These are phyloP conservation scores for Ceratocystis cubensis DNA, from an alignment of 2,329 filamentous ascomycete genomes.

Conservation along the genomic window DNA sequence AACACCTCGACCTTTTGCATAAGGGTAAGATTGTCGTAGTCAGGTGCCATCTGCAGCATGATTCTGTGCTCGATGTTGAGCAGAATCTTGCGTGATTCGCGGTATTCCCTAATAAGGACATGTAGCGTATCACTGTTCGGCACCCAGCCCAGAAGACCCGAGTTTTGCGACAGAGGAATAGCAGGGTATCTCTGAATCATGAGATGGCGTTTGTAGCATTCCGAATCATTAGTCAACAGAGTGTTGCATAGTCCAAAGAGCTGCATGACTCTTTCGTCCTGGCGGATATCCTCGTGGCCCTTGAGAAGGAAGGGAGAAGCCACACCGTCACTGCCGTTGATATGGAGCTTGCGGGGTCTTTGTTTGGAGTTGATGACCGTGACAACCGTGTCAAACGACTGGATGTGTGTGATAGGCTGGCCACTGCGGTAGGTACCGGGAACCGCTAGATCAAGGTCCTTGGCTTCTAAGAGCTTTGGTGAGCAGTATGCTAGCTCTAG, in stretches of 20 bases:
- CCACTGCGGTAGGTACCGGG: slow-evolving; percentile 84
- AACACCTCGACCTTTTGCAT: slow-evolving; percentile 99
- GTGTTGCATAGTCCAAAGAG: slow-evolving; percentile 97
- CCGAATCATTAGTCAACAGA: slow-evolving; percentile 79
- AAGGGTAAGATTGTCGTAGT: slow-evolving; percentile 94
- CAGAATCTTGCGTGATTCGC: slow-evolving; percentile 90
- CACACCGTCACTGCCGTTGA: slow-evolving; percentile 78
- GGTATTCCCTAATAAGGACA: slow-evolving; percentile 91
- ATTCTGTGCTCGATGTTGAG: slow-evolving; percentile 99
- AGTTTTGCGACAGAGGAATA: slow-evolving; percentile 94
- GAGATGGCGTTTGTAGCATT: slow-evolving; percentile 93
- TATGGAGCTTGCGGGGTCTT: slow-evolving; percentile 74
- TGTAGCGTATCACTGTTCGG: slow-evolving; percentile 96
- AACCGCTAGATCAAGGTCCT: slow-evolving; percentile 83
- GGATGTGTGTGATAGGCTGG: slow-evolving; percentile 66
- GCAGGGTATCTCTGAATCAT: slow-evolving; percentile 92
- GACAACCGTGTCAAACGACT: slow-evolving; percentile 79
- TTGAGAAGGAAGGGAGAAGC: slow-evolving; percentile 86
- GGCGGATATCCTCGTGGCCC: slow-evolving; percentile 97
- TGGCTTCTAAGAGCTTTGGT: slow-evolving; percentile 74
- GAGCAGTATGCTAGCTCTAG: slow-evolving; percentile 95
- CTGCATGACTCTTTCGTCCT: slow-evolving; percentile 99
- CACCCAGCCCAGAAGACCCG: slow-evolving; percentile 89
- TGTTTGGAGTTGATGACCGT: slow-evolving; percentile 96
- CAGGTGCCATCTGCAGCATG: slow-evolving; percentile 99